Percentiles rank a stretch among this genome's conserved stretches.
phyloP scores from a whole-genome alignment of 106 monocot genomes.

The Chionographis japonica region DNA sequence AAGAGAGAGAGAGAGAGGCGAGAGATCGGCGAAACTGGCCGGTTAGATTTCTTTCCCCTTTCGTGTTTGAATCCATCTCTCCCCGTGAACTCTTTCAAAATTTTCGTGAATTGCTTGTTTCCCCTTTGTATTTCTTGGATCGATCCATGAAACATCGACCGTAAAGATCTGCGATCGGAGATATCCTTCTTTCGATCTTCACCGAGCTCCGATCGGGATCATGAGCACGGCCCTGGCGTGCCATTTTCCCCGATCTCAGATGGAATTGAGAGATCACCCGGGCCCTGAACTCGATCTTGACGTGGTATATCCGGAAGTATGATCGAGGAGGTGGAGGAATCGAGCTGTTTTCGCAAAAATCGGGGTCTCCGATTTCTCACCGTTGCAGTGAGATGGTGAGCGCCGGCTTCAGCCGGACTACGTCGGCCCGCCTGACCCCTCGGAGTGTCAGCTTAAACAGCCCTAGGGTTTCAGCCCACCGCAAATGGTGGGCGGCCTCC shows the following conservation, averaged over 20 bases:
- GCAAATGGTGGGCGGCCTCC: slow-evolving; percentile 30
- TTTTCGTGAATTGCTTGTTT: no score
- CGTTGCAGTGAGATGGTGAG: slow-evolving; percentile 28
- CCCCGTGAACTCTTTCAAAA: no score
- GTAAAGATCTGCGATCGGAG: no score
- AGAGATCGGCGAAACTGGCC: no score
- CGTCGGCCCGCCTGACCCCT: slow-evolving; percentile 32
- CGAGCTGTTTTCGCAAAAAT: background rate
- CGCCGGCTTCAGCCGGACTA: slow-evolving; percentile 29
- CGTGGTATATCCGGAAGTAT: background rate
- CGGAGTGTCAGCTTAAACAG: slow-evolving; percentile 42
- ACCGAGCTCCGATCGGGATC: background rate
- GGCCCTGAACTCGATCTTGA: background rate
- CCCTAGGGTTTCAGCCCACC: slow-evolving; percentile 44
- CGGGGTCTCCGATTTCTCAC: background rate
- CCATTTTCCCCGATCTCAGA: background rate
- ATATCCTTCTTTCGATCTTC: background rate
- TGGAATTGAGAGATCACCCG: background rate
- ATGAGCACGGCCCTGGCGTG: background rate
- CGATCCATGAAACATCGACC: no score
- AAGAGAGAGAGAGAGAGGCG: no score
- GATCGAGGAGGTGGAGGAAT: background rate
- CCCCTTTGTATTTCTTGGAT: no score
- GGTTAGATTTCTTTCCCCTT: no score
- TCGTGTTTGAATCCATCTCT: no score